A percentile compares a stretch with the other conserved stretches of the same genome.
Conservation (phyloP, 2,329 filamentous ascomycete genomes). For the Penicillium sp. region DNA sequence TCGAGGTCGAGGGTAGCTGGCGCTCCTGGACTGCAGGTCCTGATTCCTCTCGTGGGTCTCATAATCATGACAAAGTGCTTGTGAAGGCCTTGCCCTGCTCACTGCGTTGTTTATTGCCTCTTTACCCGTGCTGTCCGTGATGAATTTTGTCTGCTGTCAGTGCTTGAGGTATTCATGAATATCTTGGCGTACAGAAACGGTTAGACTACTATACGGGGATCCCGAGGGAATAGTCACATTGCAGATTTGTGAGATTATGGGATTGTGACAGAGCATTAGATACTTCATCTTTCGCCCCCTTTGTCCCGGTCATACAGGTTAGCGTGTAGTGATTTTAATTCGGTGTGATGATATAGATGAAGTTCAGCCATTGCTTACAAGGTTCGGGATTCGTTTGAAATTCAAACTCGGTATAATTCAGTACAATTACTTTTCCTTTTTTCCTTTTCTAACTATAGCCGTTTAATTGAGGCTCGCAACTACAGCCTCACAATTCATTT, state of each 20-base stretch:
- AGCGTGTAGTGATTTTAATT: neutral
- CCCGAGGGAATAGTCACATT: neutral
- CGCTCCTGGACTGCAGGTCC: neutral
- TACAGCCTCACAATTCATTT: neutral
- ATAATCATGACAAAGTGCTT: slow-evolving; percentile 7
- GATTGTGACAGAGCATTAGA: neutral
- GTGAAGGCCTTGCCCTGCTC: neutral
- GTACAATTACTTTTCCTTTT: neutral
- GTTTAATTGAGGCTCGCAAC: neutral
- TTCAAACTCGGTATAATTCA: neutral
- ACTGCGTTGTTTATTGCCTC: neutral
- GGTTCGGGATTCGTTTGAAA: neutral
- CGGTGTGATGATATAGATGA: neutral
- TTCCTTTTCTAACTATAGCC: neutral
- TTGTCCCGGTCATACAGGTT: neutral
- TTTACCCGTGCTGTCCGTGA: neutral
- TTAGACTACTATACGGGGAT: neutral
- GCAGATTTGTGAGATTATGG: neutral
- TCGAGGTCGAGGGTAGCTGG: neutral
- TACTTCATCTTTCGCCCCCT: neutral
- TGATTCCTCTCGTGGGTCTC: neutral
- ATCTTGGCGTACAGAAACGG: slow-evolving; percentile 5
- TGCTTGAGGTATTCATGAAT: neutral
- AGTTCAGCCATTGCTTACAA: neutral
- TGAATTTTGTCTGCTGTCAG: neutral